phyloP scores from a whole-genome alignment of 306 rosid genomes.

The Castanea mollissima region DNA sequence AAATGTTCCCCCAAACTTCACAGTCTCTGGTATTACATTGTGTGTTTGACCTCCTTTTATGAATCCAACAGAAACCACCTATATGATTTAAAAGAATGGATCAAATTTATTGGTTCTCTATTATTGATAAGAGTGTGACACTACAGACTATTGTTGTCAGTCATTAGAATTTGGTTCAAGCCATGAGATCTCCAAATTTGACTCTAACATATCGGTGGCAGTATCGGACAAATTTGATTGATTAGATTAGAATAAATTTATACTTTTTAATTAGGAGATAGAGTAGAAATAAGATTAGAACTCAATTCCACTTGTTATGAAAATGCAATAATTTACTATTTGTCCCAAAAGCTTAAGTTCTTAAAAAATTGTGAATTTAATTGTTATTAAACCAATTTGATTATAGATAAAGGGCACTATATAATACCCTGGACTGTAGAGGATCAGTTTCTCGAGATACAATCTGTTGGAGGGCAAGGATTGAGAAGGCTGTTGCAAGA shows the following conservation, averaged over 20 bases:
- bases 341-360: background rate
- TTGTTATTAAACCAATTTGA: background rate
- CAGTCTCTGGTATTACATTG: slow-evolving; percentile 30
- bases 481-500: slow-evolving; percentile 36
- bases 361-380: background rate
- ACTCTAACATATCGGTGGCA: background rate
- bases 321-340: too few relatives aligned
- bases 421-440: slow-evolving; percentile 35
- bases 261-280: too few relatives aligned
- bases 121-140: background rate
- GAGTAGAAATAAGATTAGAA: too few relatives aligned
- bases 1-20: slow-evolving; percentile 37
- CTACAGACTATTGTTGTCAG: background rate
- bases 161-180: background rate
- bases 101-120: background rate
- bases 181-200: background rate
- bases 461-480: slow-evolving; percentile 46
- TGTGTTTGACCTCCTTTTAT: slow-evolving; percentile 33
- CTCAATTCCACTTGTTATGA: too few relatives aligned
- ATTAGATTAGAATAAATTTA: background rate
- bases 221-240: background rate
- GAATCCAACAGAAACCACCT: slow-evolving; percentile 42
- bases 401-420: background rate
- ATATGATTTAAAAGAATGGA: background rate
- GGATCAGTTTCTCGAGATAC: slow-evolving; percentile 44